phyloP scores from a whole-genome alignment of 2,329 filamentous ascomycete species.

The Pleoardoris graminearum region DNA sequence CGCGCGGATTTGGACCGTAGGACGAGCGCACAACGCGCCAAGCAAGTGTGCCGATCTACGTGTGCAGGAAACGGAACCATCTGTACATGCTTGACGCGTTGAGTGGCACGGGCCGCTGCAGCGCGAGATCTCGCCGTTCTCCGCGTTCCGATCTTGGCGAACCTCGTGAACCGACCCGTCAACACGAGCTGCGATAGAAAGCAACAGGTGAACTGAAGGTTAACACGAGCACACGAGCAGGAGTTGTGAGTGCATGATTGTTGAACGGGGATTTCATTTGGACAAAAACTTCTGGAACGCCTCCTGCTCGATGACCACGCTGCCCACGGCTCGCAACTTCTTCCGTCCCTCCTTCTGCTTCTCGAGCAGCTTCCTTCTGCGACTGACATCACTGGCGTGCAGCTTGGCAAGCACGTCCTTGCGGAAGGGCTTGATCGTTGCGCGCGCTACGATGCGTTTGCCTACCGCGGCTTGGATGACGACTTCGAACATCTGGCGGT shows the following conservation, averaged over 20 bases:
- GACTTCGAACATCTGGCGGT: conserved; percentile 96
- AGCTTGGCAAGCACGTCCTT: conserved; percentile 94
- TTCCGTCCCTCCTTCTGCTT: conserved; percentile 97
- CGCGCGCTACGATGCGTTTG: conserved; percentile 79
- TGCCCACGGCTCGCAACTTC: conserved; percentile 77
- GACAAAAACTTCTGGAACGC: conserved; percentile 93
- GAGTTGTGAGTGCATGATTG: not conserved
- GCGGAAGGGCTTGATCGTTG: conserved; percentile 93
- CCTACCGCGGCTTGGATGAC: conserved; percentile 91
- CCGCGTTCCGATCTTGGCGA: not conserved
- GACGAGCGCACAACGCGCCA: not conserved
- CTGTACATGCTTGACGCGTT: not conserved
- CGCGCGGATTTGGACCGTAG: not conserved
- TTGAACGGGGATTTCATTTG: conserved; percentile 53
- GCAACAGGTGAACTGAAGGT: not conserved
- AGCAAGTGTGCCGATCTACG: not conserved
- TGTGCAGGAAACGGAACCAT: not conserved
- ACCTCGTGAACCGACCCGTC: not conserved
- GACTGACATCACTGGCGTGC: conserved; percentile 83
- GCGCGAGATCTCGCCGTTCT: not conserved
- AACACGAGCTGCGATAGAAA: not conserved
- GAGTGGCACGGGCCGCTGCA: not conserved
- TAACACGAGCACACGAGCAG: not conserved
- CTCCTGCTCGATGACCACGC: conserved; percentile 94
- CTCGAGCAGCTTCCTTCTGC: conserved; percentile 84